phyloP scores from a whole-genome alignment of 1,284 basidiomycete genomes.

The Heterobasidion irregulare region DNA sequence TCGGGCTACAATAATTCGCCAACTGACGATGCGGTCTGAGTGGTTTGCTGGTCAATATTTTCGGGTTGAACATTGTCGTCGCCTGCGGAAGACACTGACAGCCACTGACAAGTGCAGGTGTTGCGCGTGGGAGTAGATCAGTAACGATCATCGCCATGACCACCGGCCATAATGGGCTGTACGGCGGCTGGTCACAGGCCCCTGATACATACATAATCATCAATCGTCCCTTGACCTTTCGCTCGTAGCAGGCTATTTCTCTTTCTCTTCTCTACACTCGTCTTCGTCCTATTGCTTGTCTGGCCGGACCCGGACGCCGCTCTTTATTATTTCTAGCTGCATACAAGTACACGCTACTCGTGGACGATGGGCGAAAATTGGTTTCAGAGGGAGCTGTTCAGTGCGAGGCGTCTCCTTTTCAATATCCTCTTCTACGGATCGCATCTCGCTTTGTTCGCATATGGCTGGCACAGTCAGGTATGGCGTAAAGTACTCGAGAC shows the following conservation, averaged over 20 bases:
- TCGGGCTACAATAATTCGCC: too few relatives aligned
- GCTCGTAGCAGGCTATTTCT: constrained; percentile 10
- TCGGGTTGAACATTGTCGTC: too few relatives aligned
- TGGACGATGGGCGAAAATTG: constrained; percentile 52
- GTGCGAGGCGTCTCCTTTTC: constrained; percentile 55
- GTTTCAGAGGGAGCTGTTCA: constrained; percentile 64
- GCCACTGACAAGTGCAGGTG: not conserved
- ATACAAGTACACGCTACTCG: constrained; percentile 16
- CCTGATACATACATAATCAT: not conserved
- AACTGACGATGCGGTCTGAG: too few relatives aligned
- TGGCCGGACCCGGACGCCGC: constrained; percentile 42
- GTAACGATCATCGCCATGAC: constrained; percentile 5
- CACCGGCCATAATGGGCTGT: not conserved
- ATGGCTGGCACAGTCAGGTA: constrained; percentile 79
- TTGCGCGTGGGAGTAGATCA: not conserved
- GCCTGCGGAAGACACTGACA: not conserved
- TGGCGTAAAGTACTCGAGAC: not conserved
- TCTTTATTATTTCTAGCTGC: constrained; percentile 13
- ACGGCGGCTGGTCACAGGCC: not conserved
- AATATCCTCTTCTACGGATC: constrained; percentile 72
- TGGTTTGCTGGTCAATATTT: too few relatives aligned
- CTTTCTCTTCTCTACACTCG: constrained; percentile 1
- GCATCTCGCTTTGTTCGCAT: constrained; percentile 62
- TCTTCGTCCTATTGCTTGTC: constrained; percentile 27
- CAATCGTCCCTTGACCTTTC: not conserved